Percentiles rank a stretch among this genome's conserved stretches.
phyloP scores from a whole-genome alignment of 1,139 yeast species.

The Lizanozyma gosingica region DNA sequence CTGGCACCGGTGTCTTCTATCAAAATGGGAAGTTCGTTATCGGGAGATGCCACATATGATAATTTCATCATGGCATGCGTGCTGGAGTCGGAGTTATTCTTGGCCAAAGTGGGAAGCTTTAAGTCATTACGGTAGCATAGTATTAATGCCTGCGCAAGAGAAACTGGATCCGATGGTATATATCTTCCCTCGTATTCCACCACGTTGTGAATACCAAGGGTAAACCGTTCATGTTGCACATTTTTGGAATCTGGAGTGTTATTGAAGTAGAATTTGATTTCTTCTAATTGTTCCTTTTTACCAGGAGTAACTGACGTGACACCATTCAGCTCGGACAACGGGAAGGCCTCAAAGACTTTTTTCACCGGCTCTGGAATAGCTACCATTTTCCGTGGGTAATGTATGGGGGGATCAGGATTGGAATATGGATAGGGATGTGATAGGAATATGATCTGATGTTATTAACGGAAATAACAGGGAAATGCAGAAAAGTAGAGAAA shows the following conservation, averaged over 20 bases:
- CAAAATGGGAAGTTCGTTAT: conserved; percentile 24
- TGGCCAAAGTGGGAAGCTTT: conserved; percentile 13
- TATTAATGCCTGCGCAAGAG: conserved; percentile 20
- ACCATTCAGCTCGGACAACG: conserved; percentile 18
- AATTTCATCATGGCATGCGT: conserved; percentile 15
- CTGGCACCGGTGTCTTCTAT: conserved; percentile 20
- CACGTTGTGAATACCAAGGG: conserved; percentile 25
- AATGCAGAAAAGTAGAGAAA: too few species aligned
- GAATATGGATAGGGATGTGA: too few species aligned
- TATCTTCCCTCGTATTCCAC: conserved; percentile 9
- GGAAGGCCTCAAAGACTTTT: conserved; percentile 26
- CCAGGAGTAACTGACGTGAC: conserved; percentile 12
- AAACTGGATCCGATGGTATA: conserved; percentile 30
- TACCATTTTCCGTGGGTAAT: too few species aligned
- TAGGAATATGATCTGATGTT: too few species aligned
- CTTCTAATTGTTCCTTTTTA: conserved; percentile 8
- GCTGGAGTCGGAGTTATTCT: conserved; percentile 1
- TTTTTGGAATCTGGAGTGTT: conserved; percentile 2
- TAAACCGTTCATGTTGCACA: conserved; percentile 10
- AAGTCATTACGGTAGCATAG: conserved; percentile 21
- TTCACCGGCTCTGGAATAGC: conserved; percentile 20
- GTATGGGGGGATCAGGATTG: too few species aligned
- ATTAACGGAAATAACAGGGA: too few species aligned
- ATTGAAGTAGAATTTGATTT: conserved; percentile 10
- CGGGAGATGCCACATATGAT: conserved; percentile 24